Percentiles rank a stretch among this genome's conserved stretches.
phyloP scores from a whole-genome alignment of 1,284 basidiomycete genomes.

The Spongiforma sp. region DNA sequence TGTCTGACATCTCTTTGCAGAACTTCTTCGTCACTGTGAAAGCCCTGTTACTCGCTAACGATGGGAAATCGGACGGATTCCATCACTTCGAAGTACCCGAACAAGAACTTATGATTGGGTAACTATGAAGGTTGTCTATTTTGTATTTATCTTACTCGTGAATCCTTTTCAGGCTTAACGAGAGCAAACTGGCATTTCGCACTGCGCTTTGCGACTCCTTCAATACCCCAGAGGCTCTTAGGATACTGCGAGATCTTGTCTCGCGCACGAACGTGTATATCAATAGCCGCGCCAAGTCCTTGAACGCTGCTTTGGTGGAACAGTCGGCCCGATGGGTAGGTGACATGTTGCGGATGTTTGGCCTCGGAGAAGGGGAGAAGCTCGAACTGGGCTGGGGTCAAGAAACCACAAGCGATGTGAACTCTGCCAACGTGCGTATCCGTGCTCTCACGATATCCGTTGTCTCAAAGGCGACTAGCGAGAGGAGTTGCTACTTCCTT shows the following conservation, averaged over 20 bases:
- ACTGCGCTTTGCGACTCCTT: slow-evolving; percentile 97
- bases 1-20: slow-evolving; percentile 51
- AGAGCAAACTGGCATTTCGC: slow-evolving; percentile 83
- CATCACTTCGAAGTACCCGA: slow-evolving; percentile 73
- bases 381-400: slow-evolving; percentile 77
- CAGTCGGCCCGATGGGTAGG: slow-evolving; percentile 87
- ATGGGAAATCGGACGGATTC: slow-evolving; percentile 56
- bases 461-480: slow-evolving; percentile 50
- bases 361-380: slow-evolving; percentile 83
- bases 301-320: slow-evolving; percentile 77
- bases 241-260: slow-evolving; percentile 82
- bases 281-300: slow-evolving; percentile 57
- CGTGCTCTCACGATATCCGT: slow-evolving; percentile 6
- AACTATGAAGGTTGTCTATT: slow-evolving; percentile 30
- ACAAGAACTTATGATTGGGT: slow-evolving; percentile 69
- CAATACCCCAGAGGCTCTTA: slow-evolving; percentile 90
- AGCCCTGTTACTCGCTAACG: slow-evolving; percentile 69
- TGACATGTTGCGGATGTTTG: slow-evolving; percentile 93
- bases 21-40: slow-evolving; percentile 95
- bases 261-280: slow-evolving; percentile 93
- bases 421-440: slow-evolving; percentile 60
- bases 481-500: slow-evolving; percentile 90
- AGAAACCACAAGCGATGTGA: slow-evolving; percentile 47
- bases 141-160: slow-evolving; percentile 17
- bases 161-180: slow-evolving; percentile 62